Conservation (phyloP, 345 rosid species). For the Brassica juncea region DNA sequence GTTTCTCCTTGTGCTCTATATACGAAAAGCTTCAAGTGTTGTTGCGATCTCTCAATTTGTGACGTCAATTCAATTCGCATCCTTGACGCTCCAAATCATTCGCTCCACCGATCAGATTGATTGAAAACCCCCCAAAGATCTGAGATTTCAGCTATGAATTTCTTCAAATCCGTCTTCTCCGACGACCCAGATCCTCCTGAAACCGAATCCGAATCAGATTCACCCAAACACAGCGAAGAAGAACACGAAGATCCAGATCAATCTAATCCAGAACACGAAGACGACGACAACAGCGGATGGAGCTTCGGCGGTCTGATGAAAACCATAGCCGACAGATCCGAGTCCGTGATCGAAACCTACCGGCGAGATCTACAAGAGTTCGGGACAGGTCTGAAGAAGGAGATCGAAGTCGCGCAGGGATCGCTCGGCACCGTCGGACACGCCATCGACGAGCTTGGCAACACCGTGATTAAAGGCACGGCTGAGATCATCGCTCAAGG, state of each 20-base stretch:
- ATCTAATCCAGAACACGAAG: background rate
- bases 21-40: background rate
- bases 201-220: slow-evolving; percentile 44
- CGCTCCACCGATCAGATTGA: background rate
- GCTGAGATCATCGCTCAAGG: slow-evolving; percentile 85
- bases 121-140: slow-evolving; percentile 10
- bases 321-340: slow-evolving; percentile 65
- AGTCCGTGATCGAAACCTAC: slow-evolving; percentile 81
- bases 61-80: background rate
- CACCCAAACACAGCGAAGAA: slow-evolving; percentile 29
- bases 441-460: slow-evolving; percentile 71
- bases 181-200: slow-evolving; percentile 57
- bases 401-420: slow-evolving; percentile 89
- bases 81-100: background rate
- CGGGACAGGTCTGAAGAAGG: slow-evolving; percentile 77
- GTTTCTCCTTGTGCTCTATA: background rate
- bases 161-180: slow-evolving; percentile 80
- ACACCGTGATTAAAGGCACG: slow-evolving; percentile 65
- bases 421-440: slow-evolving; percentile 69
- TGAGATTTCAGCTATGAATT: slow-evolving; percentile 53
- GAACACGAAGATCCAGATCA: slow-evolving; percentile 16
- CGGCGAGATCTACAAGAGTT: slow-evolving; percentile 88
- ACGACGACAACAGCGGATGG: slow-evolving; percentile 42
- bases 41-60: background rate
- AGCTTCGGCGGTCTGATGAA: slow-evolving; percentile 65